Conservation (phyloP, 805 yeast species). For the Monosporozyma aerobia region DNA sequence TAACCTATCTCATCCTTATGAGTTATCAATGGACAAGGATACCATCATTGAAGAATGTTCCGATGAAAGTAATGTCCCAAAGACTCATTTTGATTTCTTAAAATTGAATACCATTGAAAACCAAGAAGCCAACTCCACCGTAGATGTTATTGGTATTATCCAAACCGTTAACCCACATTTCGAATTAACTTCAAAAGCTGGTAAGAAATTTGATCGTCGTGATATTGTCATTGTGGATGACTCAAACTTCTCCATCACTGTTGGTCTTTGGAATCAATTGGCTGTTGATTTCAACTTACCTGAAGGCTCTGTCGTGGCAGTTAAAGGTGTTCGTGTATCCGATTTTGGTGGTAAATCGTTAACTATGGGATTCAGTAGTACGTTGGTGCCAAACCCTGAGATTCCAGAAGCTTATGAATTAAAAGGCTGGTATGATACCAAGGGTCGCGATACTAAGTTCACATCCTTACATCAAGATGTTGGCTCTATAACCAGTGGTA, state of each 20-base stretch:
- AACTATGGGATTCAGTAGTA: constrained; percentile 71
- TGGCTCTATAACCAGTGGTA: constrained; percentile 25
- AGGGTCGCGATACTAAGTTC: constrained; percentile 57
- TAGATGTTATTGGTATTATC: constrained; percentile 84
- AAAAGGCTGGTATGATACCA: constrained; percentile 91
- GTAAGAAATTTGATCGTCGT: constrained; percentile 87
- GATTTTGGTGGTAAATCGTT: constrained; percentile 84
- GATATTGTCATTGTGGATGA: constrained; percentile 82
- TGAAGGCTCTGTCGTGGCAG: constrained; percentile 77
- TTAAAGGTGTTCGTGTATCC: constrained; percentile 81
- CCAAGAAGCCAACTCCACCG: constrained; percentile 58
- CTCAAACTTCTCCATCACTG: constrained; percentile 59
- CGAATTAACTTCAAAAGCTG: constrained; percentile 82
- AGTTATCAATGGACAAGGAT: constrained; percentile 72
- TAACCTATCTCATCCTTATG: constrained; percentile 79
- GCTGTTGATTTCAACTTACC: constrained; percentile 71
- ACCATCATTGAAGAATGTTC: constrained; percentile 62
- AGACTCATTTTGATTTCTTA: constrained; percentile 65
- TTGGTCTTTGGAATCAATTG: constrained; percentile 85
- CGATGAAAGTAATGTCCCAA: constrained; percentile 61
- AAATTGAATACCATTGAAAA: constrained; percentile 57
- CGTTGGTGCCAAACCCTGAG: constrained; percentile 75
- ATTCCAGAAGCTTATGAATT: constrained; percentile 76
- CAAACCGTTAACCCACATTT: constrained; percentile 65
- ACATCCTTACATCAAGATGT: constrained; percentile 50